These are phyloP conservation scores for Xanthoparmelia taractica DNA, from an alignment of 495 filamentous ascomycete species.

Conservation along the genomic window DNA sequence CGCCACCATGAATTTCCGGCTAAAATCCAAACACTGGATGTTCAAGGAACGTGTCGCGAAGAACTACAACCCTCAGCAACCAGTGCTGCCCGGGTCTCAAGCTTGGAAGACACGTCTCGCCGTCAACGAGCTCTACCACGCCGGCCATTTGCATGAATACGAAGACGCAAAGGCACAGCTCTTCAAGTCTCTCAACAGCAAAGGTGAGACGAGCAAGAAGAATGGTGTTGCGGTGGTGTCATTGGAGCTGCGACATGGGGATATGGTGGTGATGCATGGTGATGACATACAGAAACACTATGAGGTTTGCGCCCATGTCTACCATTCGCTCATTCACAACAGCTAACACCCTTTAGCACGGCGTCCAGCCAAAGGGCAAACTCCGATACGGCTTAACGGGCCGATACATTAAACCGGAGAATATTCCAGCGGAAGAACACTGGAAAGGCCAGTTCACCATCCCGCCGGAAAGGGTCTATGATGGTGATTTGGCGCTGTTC, in stretches of 20 bases:
- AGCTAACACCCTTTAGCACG: not conserved
- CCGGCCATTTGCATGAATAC: not conserved
- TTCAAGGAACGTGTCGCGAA: not conserved
- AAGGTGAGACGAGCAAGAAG: not conserved
- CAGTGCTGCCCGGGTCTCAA: not conserved
- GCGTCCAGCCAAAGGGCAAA: not conserved
- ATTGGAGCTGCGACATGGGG: not conserved
- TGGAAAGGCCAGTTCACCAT: slow-evolving; percentile 4
- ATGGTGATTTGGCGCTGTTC: slow-evolving; percentile 4
- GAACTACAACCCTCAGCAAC: not conserved
- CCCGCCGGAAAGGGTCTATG: not conserved
- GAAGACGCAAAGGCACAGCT: not conserved
- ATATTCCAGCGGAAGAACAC: not conserved
- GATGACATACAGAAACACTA: not conserved
- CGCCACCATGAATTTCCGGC: not conserved
- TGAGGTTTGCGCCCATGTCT: not conserved
- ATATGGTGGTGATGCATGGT: not conserved
- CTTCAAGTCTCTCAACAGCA: not conserved
- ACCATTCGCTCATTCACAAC: no score
- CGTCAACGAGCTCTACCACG: not conserved
- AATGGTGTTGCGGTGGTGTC: not conserved
- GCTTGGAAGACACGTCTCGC: not conserved
- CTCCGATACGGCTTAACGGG: not conserved
- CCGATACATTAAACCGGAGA: slow-evolving; percentile 7
- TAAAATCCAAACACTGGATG: not conserved